A percentile compares a stretch with the other conserved stretches of the same genome.
Evolutionary conservation across 495 filamentous ascomycete genomes (phyloP).

Genomic region (Penicillium salamii): DNA sequence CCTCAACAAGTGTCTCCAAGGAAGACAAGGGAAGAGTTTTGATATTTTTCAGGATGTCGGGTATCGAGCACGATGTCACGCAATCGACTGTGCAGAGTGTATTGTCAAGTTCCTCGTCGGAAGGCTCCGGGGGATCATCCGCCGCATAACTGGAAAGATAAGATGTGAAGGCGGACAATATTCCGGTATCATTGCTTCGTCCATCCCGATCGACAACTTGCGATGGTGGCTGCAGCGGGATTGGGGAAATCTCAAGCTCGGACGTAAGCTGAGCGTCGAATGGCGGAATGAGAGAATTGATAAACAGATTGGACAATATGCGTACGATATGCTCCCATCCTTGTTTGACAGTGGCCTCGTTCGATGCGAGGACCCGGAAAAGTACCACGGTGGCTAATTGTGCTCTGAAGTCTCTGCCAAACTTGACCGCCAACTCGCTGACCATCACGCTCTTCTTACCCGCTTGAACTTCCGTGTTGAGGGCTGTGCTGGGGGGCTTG

Average conservation of each 20-base stretch:
- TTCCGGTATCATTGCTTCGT: slow-evolving; percentile 70
- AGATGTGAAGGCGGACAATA: slow-evolving; percentile 90
- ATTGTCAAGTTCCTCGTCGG: slow-evolving; percentile 94
- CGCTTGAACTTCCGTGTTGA: slow-evolving; percentile 96
- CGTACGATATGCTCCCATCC: slow-evolving; percentile 87
- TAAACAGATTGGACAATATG: slow-evolving; percentile 92
- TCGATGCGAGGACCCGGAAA: slow-evolving; percentile 83
- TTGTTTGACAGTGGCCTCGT: slow-evolving; percentile 69
- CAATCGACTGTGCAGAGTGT: slow-evolving; percentile 93
- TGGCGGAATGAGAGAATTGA: slow-evolving; percentile 88
- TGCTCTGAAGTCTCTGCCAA: slow-evolving; percentile 89
- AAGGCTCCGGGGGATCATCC: slow-evolving; percentile 95
- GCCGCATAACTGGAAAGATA: slow-evolving; percentile 99
- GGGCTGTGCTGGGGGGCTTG: slow-evolving; percentile 69
- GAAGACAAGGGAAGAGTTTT: slow-evolving; percentile 66
- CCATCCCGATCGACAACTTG: slow-evolving; percentile 87
- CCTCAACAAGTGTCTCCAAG: slow-evolving; percentile 64
- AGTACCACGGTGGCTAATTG: slow-evolving; percentile 91
- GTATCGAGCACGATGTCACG: slow-evolving; percentile 82
- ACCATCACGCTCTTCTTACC: slow-evolving; percentile 96
- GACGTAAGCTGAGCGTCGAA: slow-evolving; percentile 72
- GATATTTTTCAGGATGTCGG: slow-evolving; percentile 79
- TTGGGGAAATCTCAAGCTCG: slow-evolving; percentile 72
- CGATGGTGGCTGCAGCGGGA: slow-evolving; percentile 86
- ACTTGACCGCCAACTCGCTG: slow-evolving; percentile 94